Evolutionary conservation across 1,284 basidiomycete species (phyloP).

Genomic region (Pascua sp.): DNA sequence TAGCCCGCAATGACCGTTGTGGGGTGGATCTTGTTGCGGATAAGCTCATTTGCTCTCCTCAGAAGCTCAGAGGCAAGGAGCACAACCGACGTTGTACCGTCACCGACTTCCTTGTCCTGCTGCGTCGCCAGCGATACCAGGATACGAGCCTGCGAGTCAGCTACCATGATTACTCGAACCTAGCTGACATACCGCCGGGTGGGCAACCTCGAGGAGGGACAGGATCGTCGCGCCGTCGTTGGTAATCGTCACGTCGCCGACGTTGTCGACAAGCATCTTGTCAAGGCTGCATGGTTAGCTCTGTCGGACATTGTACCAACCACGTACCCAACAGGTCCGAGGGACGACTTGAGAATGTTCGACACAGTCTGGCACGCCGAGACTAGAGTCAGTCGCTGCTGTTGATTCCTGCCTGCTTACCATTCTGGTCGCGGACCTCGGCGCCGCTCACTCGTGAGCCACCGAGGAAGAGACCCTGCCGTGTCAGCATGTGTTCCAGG

Average conservation of each 20-base stretch:
- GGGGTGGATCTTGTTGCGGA: conserved; percentile 97
- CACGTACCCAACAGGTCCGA: conserved; percentile 75
- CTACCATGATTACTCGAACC: background rate
- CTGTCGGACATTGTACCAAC: background rate
- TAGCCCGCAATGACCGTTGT: conserved; percentile 99
- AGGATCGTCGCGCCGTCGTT: conserved; percentile 99
- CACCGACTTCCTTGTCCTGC: conserved; percentile 99
- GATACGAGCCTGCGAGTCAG: conserved; percentile 61
- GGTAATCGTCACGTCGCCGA: conserved; percentile 99
- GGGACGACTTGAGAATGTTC: conserved; percentile 94
- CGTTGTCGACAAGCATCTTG: conserved; percentile 98
- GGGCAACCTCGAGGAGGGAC: conserved; percentile 83
- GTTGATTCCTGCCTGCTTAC: conserved; percentile 51
- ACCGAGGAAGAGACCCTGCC: conserved; percentile 77
- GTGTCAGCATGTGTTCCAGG: conserved; percentile 15
- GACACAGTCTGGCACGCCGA: conserved; percentile 94
- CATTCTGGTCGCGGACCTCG: conserved; percentile 95
- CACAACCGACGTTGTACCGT: conserved; percentile 98
- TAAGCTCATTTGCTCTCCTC: conserved; percentile 92
- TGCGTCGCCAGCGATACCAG: conserved; percentile 98
- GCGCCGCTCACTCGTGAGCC: conserved; percentile 91
- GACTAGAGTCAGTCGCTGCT: conserved; percentile 56
- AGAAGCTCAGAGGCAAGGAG: conserved; percentile 95
- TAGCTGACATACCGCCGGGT: conserved; percentile 68
- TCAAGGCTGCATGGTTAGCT: conserved; percentile 60